Base-by-base conservation (phyloP, 2,329 filamentous ascomycete genomes). In the Emergomyces africanus region DNA sequence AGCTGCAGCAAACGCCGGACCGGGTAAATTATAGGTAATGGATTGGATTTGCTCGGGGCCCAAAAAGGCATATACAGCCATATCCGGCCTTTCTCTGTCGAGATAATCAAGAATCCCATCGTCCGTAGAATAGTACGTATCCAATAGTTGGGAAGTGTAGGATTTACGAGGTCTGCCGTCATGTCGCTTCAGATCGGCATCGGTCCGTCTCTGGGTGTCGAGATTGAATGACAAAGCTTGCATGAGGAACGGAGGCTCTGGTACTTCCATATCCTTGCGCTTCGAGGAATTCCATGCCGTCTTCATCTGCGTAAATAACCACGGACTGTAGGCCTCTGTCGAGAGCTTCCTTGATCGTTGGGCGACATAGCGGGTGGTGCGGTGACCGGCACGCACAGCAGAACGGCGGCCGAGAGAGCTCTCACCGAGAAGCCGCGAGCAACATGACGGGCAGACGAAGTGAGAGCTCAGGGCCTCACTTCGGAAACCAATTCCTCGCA, bases 1-100 rank as follows among this genome's bases (percentile, higher is more conserved):
- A 10, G 87, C 79, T 62, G 87, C 83, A 1, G 83, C 82, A 66
- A 90, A 84, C 0, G 79, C 79, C 1, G 78, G 74, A 1, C 76
- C 69, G 0, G 85, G 77, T 25, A 90, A 68, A 23, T 46, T 54
- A 30, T 74, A 60, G 10, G 51, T 44, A 18, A 37, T 23, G 42
- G 49, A 25, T 33, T 55, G 51, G 42, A 48, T 49, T 41, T 58
- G 30, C 20, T 59, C 58, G 12, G 44, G 59, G 48, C 33, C 63
- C 60, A 60, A 65, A 66, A 18, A 61, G 50, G 18, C 61, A 59
- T 51, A 64, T 57, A 37, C 57, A 54, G 20, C 66, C 63, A 33
- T 58, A 54, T 30, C 54, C 41, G 51, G 66, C 44, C 54, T 67
- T 64, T 55, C 54, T 9, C 39, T n/a, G 39, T 42, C 37, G 33